phyloP scores from a whole-genome alignment of 768 basidiomycete genomes.

The Mycena indigotica region DNA sequence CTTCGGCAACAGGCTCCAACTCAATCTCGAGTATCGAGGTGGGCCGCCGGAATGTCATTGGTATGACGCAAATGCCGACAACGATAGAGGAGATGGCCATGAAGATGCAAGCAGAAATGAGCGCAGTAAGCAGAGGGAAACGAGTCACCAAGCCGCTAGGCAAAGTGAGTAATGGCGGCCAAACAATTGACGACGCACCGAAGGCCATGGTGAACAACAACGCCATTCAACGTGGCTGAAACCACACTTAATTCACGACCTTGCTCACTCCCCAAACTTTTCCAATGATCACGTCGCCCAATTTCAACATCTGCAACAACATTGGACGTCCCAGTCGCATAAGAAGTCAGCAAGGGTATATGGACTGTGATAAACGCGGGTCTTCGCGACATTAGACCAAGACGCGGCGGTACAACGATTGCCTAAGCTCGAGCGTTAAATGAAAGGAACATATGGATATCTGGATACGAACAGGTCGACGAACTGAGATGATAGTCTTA shows the following conservation, averaged over 20 bases:
- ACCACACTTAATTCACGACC: conserved; percentile 73
- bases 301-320: conserved; percentile 67
- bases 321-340: conserved; percentile 47
- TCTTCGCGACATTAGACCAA: conserved; percentile 41
- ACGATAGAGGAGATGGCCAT: conserved; percentile 48
- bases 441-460: not conserved
- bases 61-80: conserved; percentile 55
- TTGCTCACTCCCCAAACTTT: conserved; percentile 63
- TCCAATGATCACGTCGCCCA: conserved; percentile 77
- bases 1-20: conserved; percentile 6
- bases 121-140: conserved; percentile 61
- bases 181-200: conserved; percentile 48
- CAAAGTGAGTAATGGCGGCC: conserved; percentile 2
- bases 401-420: conserved; percentile 52
- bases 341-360: conserved; percentile 60
- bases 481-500: conserved; percentile 59
- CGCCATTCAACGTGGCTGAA: conserved; percentile 62
- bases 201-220: conserved; percentile 66
- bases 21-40: conserved; percentile 10
- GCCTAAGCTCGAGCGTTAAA: conserved; percentile 44
- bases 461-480: conserved; percentile 60
- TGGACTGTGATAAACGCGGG: conserved; percentile 49
- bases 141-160: conserved; percentile 68
- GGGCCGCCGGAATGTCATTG: conserved; percentile 38
- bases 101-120: conserved; percentile 49